A percentile compares a stretch with the other conserved stretches of the same genome.
These are phyloP conservation scores for Taphrina populina DNA, from an alignment of 1,139 yeast genomes.

Conservation along the genomic window DNA sequence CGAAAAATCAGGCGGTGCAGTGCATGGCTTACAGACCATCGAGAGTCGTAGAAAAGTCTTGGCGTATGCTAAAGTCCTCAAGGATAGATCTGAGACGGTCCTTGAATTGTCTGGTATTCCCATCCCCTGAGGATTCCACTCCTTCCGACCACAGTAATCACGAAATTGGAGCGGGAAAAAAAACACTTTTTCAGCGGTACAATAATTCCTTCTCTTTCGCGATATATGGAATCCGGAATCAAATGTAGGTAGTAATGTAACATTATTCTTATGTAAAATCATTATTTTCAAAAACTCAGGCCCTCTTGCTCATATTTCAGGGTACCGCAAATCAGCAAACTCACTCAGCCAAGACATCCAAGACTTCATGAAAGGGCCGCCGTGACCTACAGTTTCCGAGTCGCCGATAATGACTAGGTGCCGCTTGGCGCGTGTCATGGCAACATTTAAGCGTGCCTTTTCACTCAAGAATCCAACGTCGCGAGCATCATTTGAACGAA, in stretches of 20 bases:
- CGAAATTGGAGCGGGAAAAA: too few relatives aligned
- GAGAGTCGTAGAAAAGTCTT: conserved; percentile 23
- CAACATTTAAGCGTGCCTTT: conserved; percentile 75
- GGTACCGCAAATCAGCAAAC: conserved; percentile 67
- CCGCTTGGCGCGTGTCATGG: conserved; percentile 84
- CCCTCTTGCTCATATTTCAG: conserved; percentile 49
- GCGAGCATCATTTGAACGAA: conserved; percentile 53
- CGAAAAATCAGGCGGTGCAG: conserved; percentile 18
- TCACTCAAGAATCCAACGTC: conserved; percentile 78
- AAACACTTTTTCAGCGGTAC: too few relatives aligned
- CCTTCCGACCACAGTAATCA: neutral
- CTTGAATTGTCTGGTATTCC: conserved; percentile 13
- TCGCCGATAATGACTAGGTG: conserved; percentile 87
- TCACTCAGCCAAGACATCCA: conserved; percentile 77
- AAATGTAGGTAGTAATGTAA: too few relatives aligned
- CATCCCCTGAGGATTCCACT: conserved; percentile 1
- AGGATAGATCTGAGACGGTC: conserved; percentile 23
- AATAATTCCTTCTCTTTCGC: too few relatives aligned
- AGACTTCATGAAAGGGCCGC: conserved; percentile 54
- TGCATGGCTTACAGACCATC: conserved; percentile 26
- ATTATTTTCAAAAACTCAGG: too few relatives aligned
- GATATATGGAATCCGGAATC: too few relatives aligned
- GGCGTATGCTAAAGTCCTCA: conserved; percentile 24
- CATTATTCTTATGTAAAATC: too few relatives aligned
- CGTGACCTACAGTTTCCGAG: conserved; percentile 58